Base-by-base conservation (phyloP, 108 stramenopile species). In the Chaetoceros tenuissimus region DNA sequence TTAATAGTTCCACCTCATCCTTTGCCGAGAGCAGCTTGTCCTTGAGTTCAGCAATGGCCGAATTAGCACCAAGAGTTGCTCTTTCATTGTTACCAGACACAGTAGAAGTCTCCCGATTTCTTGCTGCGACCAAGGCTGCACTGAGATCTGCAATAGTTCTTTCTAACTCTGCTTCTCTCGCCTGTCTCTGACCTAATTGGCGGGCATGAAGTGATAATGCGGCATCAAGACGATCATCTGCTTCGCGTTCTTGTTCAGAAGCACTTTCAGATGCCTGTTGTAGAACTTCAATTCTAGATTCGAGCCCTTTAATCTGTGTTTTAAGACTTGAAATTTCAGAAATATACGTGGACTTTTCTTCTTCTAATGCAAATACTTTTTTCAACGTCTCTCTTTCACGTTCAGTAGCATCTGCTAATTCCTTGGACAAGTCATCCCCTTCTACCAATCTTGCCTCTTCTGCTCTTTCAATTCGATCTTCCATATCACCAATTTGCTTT, bases 81-180 rank as follows among this genome's bases (percentile, higher is more conserved):
- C 29, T 44, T 47, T 23, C 29, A 25, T 19, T 1, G 21, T 23
- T 26, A 3, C 21, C 45, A 28, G 31, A 54, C 53, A 64, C 46
- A 23, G 57, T 28, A 64, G 71, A 53, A 60, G 74, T 64, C 3
- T 64, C 66, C 45, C 69, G 74, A 46, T 26, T 56, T 46, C 69
- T 66, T 1, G 74, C 67, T 18, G 64, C 67, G 17, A 81, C 85
- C 16, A 86, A 63, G 2, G 89, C 85, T 19, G 89, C 81, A 27
- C 79, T 84, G 27, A 87, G 77, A 46, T 87, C 82, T 46, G 82
- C 79, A n/a, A 92, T 66, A 2, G 78, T 86, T 47, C 78, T 67
- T 66, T 92, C 90, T 43, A 92, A 59, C 55, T 87, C 84, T 20
- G 75, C 55, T 57, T 92, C 90, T 48, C 90, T 68, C 53, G 75